A percentile compares a stretch with the other conserved stretches of the same genome.
These are phyloP conservation scores for Monosporascus sp. DNA, from an alignment of 2,329 filamentous ascomycete species.

Conservation along the genomic window DNA sequence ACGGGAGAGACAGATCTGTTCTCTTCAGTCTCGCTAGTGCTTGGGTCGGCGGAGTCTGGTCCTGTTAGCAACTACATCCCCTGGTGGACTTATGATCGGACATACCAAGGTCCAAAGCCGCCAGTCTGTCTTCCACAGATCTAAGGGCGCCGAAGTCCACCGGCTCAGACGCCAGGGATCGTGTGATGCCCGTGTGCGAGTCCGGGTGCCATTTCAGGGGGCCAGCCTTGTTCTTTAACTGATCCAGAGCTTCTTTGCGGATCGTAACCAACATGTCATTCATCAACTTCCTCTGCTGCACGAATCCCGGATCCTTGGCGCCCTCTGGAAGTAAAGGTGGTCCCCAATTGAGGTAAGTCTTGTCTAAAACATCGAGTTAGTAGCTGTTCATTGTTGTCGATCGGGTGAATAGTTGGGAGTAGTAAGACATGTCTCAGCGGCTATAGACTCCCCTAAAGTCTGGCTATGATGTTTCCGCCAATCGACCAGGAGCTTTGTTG, in stretches of 20 bases:
- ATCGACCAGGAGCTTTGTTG: no score
- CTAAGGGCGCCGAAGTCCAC: background rate
- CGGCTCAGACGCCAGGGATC: background rate
- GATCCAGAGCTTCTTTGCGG: constrained; percentile 17
- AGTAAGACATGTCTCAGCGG: no score
- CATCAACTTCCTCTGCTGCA: constrained; percentile 16
- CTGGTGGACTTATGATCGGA: background rate
- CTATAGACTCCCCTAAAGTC: no score
- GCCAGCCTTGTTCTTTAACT: constrained; percentile 12
- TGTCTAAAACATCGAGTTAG: constrained; percentile 12
- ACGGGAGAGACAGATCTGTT: background rate
- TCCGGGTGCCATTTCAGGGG: constrained; percentile 14
- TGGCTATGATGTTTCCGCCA: no score
- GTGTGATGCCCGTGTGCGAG: constrained; percentile 20
- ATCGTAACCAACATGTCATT: constrained; percentile 19
- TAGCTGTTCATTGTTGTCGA: no score
- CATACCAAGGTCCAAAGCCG: background rate
- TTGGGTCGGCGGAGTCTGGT: background rate
- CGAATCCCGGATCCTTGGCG: constrained; percentile 6
- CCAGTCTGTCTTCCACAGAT: background rate
- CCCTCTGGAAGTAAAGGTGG: constrained; percentile 13
- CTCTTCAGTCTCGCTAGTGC: background rate
- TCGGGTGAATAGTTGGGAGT: no score
- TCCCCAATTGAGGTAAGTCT: constrained; percentile 38
- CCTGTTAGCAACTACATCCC: background rate